phyloP scores from a whole-genome alignment of 805 yeast genomes.

The Pichia rugopelliculosa region DNA sequence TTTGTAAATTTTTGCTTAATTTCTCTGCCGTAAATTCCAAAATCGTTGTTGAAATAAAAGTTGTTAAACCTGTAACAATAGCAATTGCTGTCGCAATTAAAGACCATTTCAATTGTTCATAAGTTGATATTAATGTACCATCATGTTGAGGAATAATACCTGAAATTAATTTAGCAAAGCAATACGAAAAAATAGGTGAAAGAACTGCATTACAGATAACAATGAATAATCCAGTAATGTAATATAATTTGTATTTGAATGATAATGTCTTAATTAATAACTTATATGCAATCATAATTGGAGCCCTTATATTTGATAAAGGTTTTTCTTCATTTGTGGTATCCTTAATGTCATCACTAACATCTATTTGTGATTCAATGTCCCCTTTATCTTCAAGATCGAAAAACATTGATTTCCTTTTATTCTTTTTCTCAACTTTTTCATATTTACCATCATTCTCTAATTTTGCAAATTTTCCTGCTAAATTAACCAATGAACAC shows the following conservation, averaged over 20 bases:
- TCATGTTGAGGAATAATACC: constrained; percentile 47
- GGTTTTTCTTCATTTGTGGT: constrained; percentile 1
- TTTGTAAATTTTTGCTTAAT: constrained; percentile 56
- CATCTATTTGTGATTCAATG: not conserved
- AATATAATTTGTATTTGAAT: constrained; percentile 12
- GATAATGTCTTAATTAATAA: constrained; percentile 5
- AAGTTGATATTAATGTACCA: constrained; percentile 20
- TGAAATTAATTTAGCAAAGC: constrained; percentile 60
- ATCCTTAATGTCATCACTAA: not conserved
- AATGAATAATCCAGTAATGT: constrained; percentile 44
- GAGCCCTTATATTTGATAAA: constrained; percentile 8
- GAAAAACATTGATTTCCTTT: constrained; percentile 1
- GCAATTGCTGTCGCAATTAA: constrained; percentile 57
- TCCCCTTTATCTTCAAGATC: not conserved
- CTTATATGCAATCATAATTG: constrained; percentile 8
- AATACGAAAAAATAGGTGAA: constrained; percentile 73
- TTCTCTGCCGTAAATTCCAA: constrained; percentile 56
- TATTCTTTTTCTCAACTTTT: not conserved
- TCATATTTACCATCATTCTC: constrained; percentile 6
- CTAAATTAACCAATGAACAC: constrained; percentile 22
- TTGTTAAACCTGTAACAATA: constrained; percentile 48
- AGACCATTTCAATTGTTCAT: constrained; percentile 56
- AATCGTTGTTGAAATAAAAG: constrained; percentile 42
- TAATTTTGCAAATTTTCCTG: constrained; percentile 10
- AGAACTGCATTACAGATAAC: constrained; percentile 53